Evolutionary conservation across 495 filamentous ascomycete species (phyloP), one percentile per base, ranked within the genome.

Genomic region (Eremomyces bilateralis): DNA sequence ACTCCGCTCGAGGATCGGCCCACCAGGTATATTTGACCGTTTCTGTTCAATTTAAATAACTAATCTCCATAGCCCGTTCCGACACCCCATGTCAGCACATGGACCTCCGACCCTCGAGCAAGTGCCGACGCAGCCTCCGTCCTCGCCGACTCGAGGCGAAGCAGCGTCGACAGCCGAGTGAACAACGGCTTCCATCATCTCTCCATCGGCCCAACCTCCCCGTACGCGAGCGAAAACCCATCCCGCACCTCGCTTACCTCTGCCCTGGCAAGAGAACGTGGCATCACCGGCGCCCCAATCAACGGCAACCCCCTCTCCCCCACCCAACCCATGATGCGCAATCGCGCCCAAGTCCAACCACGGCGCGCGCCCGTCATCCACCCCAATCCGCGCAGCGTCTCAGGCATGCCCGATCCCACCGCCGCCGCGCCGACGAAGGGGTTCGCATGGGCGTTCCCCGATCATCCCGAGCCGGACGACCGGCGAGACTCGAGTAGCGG

Each of bases 401-500:
- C 48, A 36, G 55, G 55, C 22, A 46, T 46, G 42, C 55, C 55
- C 6, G 53, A 59, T 49, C 56, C 56, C 4, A 57, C 46, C 30
- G 56, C 56, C 31, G 43, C 53, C 10, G 42, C 46, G 12, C 56
- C 56, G 6, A 59, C 56, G 3, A 51, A 54, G 35, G 56, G 56
- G 45, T 54, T 42, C 37, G 47, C 56, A 11, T 59, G 56, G 56
- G 56, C 56, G 40, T 59, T 59, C 33, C 56, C 56, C 4, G 56
- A 49, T 33, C 34, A 47, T 15, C 18, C 41, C 17, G 44, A 46
- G 8, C 51, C 53, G 15, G 53, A 57, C 17, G 40, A 37, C 17
- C 35, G 46, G n/a, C 34, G 46, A 18, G 45, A 38, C 3, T 43
- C 42, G 13, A 53, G 50, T 41, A 58, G 53, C 40, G 53, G 45